Percentiles rank a stretch among this genome's conserved stretches.
Conservation (phyloP, 441 rosid genomes). For the Lagerstroemia fauriei region DNA sequence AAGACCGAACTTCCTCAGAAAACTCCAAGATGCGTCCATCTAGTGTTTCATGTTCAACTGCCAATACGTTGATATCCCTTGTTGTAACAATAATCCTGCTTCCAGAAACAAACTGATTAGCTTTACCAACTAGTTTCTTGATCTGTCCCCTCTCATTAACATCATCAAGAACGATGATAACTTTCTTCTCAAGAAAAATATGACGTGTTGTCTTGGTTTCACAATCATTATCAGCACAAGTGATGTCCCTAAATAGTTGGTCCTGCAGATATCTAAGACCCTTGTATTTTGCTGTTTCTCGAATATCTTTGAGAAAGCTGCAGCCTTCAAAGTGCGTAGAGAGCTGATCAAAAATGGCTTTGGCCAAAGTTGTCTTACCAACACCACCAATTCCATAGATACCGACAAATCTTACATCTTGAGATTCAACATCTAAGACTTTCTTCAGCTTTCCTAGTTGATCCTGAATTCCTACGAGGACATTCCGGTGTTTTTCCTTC, state of each 20-base stretch:
- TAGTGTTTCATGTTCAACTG: not conserved
- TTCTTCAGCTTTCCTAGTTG: not conserved
- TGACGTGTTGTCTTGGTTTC: not conserved
- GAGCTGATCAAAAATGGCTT: not conserved
- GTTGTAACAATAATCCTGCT: constrained; percentile 15
- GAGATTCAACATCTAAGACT: not conserved
- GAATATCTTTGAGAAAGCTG: constrained; percentile 5
- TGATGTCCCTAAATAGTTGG: not conserved
- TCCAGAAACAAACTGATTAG: not conserved
- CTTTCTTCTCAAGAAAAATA: not conserved
- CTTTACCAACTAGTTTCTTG: not conserved
- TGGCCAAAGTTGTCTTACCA: constrained; percentile 15
- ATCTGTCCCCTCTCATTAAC: constrained; percentile 2
- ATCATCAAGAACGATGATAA: constrained; percentile 14
- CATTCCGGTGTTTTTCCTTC: not conserved
- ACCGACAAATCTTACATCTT: not conserved
- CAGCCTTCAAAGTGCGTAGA: not conserved
- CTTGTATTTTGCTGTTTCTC: not conserved
- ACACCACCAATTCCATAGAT: constrained; percentile 19
- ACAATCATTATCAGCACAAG: not conserved
- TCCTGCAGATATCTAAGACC: constrained; percentile 8
- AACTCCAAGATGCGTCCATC: not conserved
- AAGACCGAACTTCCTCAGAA: not conserved
- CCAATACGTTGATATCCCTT: not conserved
- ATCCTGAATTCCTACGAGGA: not conserved